Base-by-base conservation (phyloP, 2,329 filamentous ascomycete genomes). In the Trichoderma sp. region DNA sequence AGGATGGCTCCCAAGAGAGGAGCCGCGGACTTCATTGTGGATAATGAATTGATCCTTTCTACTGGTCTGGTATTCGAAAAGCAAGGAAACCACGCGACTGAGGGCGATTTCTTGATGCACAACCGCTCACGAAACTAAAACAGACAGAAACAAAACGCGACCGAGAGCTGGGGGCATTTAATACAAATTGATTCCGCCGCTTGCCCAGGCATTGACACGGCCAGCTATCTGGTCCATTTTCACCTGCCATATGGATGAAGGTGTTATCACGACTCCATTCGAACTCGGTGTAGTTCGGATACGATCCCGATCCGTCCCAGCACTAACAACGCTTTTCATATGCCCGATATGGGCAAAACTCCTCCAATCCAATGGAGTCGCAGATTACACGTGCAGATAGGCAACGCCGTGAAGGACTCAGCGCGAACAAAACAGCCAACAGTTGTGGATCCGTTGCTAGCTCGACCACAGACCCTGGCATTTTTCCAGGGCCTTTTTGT, bases 351-450 rank as follows among this genome's bases (percentile, higher is more conserved):
- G 24, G 65, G 6, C 34, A 43, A 32, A 26, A 2, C 24, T 12
- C 5, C n/a, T 60, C 65, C 65, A 68, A 68, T 68, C 65, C 53
- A 68, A 60, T 43, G 15, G 53, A 21, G 7, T 24, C 18, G 26
- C 34, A 60, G 53, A 68, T 32, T 43, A 58, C 47, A 68, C 65
- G 65, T 68, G 65, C 11, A 60, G 26, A 60, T n/a, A 60, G 21
- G 28, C 24, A 43, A 34, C 32, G 15, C 24, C 34, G 15, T 43
- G 53, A 60, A 3, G 34, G 34, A 21, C 21, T 39, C 30, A 39
- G 62, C 21, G 3, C 32, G 12, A 36, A n/a, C 60, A 43, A 18
- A 24, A 36, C n/a, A 18, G 24, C 51, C 64, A 57, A 21, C 14
- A 6, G 65, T 18, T 68, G 65, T 68, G 65, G 65, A 68, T 30